phyloP scores from a whole-genome alignment of 768 basidiomycete species.

The Terana coerulea region DNA sequence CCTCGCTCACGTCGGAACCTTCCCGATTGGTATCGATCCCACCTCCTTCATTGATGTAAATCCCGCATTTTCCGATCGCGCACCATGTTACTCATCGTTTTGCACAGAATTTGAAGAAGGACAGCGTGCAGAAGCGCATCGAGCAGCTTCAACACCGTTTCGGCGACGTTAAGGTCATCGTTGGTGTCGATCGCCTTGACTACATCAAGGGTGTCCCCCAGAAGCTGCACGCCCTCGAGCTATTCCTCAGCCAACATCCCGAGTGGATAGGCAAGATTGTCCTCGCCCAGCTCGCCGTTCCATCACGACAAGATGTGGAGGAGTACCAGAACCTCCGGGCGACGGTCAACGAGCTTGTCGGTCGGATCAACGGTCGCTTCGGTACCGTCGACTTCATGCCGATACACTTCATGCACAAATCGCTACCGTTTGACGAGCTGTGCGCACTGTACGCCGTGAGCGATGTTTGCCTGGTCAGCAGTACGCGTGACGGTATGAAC shows the following conservation, averaged over 20 bases:
- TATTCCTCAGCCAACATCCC: slow-evolving; percentile 95
- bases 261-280: slow-evolving; percentile 99
- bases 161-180: slow-evolving; percentile 92
- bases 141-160: slow-evolving; percentile 84
- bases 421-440: slow-evolving; percentile 87
- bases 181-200: slow-evolving; percentile 96
- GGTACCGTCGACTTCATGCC: slow-evolving; percentile 99
- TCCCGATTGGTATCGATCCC: slow-evolving; percentile 98
- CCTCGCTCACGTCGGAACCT: slow-evolving; percentile 95
- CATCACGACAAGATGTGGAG: slow-evolving; percentile 96
- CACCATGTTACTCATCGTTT: slow-evolving; percentile 7
- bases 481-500: slow-evolving; percentile 98
- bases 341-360: slow-evolving; percentile 96
- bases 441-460: slow-evolving; percentile 97
- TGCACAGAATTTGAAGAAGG: slow-evolving; percentile 70
- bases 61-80: not conserved
- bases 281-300: slow-evolving; percentile 94
- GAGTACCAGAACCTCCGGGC: slow-evolving; percentile 98
- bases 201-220: slow-evolving; percentile 99
- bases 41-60: slow-evolving; percentile 80
- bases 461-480: slow-evolving; percentile 93
- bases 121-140: slow-evolving; percentile 78
- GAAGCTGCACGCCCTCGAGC: slow-evolving; percentile 93
- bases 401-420: slow-evolving; percentile 99
- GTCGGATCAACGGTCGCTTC: slow-evolving; percentile 97